Evolutionary conservation across 805 yeast species (phyloP), one percentile per base, ranked within the genome.

Genomic region (Saccharomycopsis synnaedendra): DNA sequence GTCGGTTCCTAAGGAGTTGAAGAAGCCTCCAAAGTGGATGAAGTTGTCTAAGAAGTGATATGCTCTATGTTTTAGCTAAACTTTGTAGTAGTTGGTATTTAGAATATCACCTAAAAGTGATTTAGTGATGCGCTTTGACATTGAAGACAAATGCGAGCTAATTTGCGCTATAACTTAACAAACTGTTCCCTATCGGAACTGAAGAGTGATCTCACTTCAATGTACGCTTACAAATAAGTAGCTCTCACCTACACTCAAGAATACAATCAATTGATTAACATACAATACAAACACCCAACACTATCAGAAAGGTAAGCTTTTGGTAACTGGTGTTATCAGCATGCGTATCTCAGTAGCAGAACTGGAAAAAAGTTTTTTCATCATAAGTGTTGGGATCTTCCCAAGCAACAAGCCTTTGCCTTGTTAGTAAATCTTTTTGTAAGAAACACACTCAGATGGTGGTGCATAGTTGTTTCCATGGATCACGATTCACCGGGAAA

Each of bases 21-120:
- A 54, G 38, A 58, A 59, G 39, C 55, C 60, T 33, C 68, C 68
- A 2, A 61, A 63, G 44, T 64, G 68, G 68, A 52, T 64, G 32
- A 61, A 60, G 36, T 39, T 63, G 41, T 60, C 62, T 10, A 62
- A 61, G 48, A 61, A 57, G 50, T 58, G 37, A 39, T 29, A 10
- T 34, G 10, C 11, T 34, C 11, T 34, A 10, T 34, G 19, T 19
- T 19, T 19, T 19, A 19, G 19, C 19, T 19, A 2, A 19, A 19
- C 2, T 19, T 19, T 19, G 19, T 19, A 19, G 19, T 19, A 19
- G 19, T 19, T 19, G 19, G 2, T 19, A 19, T 19, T 19, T 2
- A 19, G 19, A 19, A 19, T 19, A 19, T 19, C 19, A 19, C 19
- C 19, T 19, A 19, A 19, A 19, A 19, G 19, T 19, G 19, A 19